Conservation (phyloP, 2,329 filamentous ascomycete species). For the Chrysoporthe deuterocubensis region DNA sequence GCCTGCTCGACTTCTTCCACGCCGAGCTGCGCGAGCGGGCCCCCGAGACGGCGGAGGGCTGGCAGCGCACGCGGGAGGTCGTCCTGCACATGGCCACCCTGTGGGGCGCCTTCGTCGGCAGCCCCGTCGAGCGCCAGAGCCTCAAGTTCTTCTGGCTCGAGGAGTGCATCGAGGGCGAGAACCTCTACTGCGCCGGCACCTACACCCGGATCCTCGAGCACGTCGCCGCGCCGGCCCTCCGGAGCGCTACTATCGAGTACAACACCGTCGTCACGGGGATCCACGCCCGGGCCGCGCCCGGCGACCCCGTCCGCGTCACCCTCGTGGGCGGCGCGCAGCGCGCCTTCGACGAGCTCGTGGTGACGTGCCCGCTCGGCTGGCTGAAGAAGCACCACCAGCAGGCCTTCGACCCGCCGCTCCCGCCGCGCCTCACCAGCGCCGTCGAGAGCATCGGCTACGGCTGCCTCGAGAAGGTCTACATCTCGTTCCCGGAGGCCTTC, state of each 20-base stretch:
- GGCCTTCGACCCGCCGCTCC: constrained; percentile 65
- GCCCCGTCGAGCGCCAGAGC: constrained; percentile 65
- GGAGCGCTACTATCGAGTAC: constrained; percentile 58
- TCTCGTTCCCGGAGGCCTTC: constrained; percentile 76
- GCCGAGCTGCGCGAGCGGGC: constrained; percentile 51
- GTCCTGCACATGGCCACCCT: constrained; percentile 61
- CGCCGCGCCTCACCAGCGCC: constrained; percentile 59
- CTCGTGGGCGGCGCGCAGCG: constrained; percentile 14
- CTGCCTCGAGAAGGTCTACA: constrained; percentile 70
- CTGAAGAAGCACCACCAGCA: constrained; percentile 59
- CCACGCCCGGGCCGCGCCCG: constrained; percentile 35
- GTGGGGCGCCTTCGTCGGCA: constrained; percentile 75
- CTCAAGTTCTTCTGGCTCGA: constrained; percentile 80
- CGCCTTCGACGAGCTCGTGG: constrained; percentile 68
- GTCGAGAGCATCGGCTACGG: constrained; percentile 71
- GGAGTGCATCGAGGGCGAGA: constrained; percentile 75
- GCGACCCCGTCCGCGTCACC: constrained; percentile 24
- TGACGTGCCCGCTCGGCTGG: constrained; percentile 72
- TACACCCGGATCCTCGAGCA: constrained; percentile 62
- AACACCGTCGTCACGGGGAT: constrained; percentile 53
- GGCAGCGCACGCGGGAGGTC: constrained; percentile 45
- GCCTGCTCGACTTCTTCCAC: constrained; percentile 59
- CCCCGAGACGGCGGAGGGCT: constrained; percentile 47
- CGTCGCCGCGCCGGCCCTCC: constrained; percentile 60
- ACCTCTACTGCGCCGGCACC: constrained; percentile 63